Base-by-base conservation (phyloP, 345 rosid genomes). In the Citrus unshiu region DNA sequence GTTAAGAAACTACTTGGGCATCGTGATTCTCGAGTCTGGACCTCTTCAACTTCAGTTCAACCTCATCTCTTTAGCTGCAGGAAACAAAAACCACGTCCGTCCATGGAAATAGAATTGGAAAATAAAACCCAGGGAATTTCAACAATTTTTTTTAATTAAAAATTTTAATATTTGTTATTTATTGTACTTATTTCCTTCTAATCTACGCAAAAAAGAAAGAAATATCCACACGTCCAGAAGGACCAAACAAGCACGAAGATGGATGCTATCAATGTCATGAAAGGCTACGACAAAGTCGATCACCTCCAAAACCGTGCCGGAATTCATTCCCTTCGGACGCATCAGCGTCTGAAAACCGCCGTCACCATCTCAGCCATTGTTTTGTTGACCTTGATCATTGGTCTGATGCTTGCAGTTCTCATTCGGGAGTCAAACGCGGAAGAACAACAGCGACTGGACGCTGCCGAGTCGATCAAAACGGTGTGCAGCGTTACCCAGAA, bases 241-340 rank as follows among this genome's bases (percentile, higher is more conserved):
- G 16, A 8, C 8, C 43, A 34, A 5, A 2, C 35, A 27, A 27
- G 24, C 7, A 2, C 9, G 21, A 25, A 6, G 61, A 93, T 94
- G 98, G 93, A 91, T 32, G 87, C 97, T 59, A 72, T 87, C 62
- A 93, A 86, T 51, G 40, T 78, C 69, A 67, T 88, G 80, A 92
- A 85, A 82, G 98, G 98, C 64, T 93, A 95, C 62, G 93, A 79
- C 81, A 95, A 86, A 81, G 88, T 95, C 27, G 73, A 68, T 68
- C 85, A 80, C 73, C 75, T 64, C 46, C 39, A 12, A 16, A 5
- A 13, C 51, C 51, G 18, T 0, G 18, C 34, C n/a, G 93, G 85
- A 82, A 81, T 79, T 68, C 92, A 84, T 64, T 70, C 61, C 2
- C 74, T 83, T 14, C 83, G 77, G 25, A 86, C 84, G 27, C 79